A percentile compares a stretch with the other conserved stretches of the same genome.
Evolutionary conservation across 805 yeast genomes (phyloP).

Genomic region (Candida orba): DNA sequence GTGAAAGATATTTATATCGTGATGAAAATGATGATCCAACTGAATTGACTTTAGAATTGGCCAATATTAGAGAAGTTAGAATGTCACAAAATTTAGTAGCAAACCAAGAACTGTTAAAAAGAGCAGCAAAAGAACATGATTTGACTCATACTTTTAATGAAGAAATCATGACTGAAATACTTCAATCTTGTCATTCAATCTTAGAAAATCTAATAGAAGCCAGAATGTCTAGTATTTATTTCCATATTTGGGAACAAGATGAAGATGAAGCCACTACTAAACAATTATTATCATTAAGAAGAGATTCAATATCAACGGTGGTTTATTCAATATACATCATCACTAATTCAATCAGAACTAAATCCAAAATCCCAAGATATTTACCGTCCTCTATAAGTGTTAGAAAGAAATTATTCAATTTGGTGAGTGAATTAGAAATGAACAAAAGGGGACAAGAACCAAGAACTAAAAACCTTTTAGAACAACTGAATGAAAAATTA

Average conservation of each 20-base stretch:
- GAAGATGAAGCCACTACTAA: slow-evolving; percentile 29
- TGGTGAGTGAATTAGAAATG: slow-evolving; percentile 27
- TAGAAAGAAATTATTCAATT: slow-evolving; percentile 36
- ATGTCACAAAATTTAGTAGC: slow-evolving; percentile 38
- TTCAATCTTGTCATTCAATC: slow-evolving; percentile 32
- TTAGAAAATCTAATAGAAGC: slow-evolving; percentile 41
- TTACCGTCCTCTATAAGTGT: slow-evolving; percentile 38
- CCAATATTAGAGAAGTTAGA: slow-evolving; percentile 42
- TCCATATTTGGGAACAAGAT: slow-evolving; percentile 40
- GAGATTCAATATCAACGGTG: slow-evolving; percentile 42
- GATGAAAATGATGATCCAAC: slow-evolving; percentile 42
- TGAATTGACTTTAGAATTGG: slow-evolving; percentile 33
- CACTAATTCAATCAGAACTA: slow-evolving; percentile 34
- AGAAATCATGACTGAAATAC: slow-evolving; percentile 26
- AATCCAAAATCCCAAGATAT: slow-evolving; percentile 33
- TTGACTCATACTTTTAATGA: slow-evolving; percentile 30
- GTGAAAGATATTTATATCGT: slow-evolving; percentile 42
- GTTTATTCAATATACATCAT: slow-evolving; percentile 36
- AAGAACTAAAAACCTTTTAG: slow-evolving; percentile 1
- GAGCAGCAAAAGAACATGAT: slow-evolving; percentile 31
- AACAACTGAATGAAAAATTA: slow-evolving; percentile 10
- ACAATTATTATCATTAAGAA: slow-evolving; percentile 34
- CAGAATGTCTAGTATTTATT: slow-evolving; percentile 39
- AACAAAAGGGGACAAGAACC: slow-evolving; percentile 3
- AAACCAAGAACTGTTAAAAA: slow-evolving; percentile 28